Conservation (phyloP, 208 protist species). For the Trypanosoma melophagium region DNA sequence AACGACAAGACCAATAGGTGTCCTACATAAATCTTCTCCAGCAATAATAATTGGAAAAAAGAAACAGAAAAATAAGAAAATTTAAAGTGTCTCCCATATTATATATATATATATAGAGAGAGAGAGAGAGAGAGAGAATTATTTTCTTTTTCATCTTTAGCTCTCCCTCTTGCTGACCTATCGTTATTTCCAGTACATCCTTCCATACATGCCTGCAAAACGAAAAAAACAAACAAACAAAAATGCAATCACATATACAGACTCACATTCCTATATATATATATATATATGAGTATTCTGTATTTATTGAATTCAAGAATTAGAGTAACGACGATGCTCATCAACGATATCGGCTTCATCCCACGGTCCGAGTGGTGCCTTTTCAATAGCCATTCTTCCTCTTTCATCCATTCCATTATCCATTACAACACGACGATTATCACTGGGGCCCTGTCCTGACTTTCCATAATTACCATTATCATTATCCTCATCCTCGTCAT, state of each 20-base stretch:
- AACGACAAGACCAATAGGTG: no score
- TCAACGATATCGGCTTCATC: slow-evolving; percentile 29
- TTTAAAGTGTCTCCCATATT: no score
- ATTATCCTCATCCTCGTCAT: slow-evolving; percentile 16
- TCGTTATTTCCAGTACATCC: no score
- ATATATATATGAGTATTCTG: slow-evolving; percentile 3
- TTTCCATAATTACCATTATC: slow-evolving; percentile 8
- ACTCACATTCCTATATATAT: not conserved
- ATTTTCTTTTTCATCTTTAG: no score
- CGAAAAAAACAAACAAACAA: not conserved
- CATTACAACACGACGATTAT: not conserved
- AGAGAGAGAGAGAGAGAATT: no score
- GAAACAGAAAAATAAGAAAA: no score
- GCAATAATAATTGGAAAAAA: no score
- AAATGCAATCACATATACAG: not conserved
- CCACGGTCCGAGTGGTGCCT: slow-evolving; percentile 31
- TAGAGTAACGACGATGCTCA: slow-evolving; percentile 18
- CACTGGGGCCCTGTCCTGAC: not conserved
- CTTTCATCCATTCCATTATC: slow-evolving; percentile 26
- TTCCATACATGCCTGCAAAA: no score
- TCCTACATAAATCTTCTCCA: no score
- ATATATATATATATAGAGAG: no score
- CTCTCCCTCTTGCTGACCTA: no score
- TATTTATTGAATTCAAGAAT: slow-evolving; percentile 2
- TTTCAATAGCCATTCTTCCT: slow-evolving; percentile 28